Percentiles rank a stretch among this genome's conserved stretches.
Evolutionary conservation across 805 yeast species (phyloP).

Genomic region (Yamadazyma nakazawae): DNA sequence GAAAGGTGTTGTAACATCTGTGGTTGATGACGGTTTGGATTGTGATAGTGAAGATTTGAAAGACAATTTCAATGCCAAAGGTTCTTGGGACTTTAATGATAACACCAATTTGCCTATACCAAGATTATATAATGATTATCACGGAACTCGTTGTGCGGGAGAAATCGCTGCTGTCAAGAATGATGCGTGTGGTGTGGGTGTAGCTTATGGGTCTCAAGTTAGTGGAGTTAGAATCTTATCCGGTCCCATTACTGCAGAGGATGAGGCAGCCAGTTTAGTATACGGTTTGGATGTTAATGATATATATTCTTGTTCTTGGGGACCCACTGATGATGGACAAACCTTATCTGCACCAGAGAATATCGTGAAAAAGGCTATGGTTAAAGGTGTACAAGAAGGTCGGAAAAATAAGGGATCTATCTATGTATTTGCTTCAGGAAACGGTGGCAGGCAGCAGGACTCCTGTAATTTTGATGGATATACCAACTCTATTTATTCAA

Average conservation of each 20-base stretch:
- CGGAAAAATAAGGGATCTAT: slow-evolving; percentile 77
- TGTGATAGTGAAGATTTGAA: slow-evolving; percentile 70
- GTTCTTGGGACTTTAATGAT: slow-evolving; percentile 93
- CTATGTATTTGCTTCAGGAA: slow-evolving; percentile 95
- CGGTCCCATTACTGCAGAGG: slow-evolving; percentile 74
- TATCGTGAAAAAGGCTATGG: slow-evolving; percentile 74
- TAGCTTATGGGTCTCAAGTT: slow-evolving; percentile 83
- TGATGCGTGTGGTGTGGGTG: slow-evolving; percentile 92
- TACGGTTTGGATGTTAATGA: slow-evolving; percentile 82
- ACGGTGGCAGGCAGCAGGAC: slow-evolving; percentile 81
- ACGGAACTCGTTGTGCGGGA: slow-evolving; percentile 98
- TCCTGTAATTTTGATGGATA: slow-evolving; percentile 97
- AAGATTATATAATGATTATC: slow-evolving; percentile 74
- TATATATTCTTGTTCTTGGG: slow-evolving; percentile 98
- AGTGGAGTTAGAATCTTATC: slow-evolving; percentile 88
- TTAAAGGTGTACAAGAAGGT: slow-evolving; percentile 84
- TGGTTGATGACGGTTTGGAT: slow-evolving; percentile 94
- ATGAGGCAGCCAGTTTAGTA: slow-evolving; percentile 86
- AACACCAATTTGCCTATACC: slow-evolving; percentile 77
- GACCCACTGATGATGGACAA: slow-evolving; percentile 90
- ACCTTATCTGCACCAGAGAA: slow-evolving; percentile 82
- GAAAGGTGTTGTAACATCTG: slow-evolving; percentile 74
- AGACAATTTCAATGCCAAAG: slow-evolving; percentile 65
- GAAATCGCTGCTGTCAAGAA: slow-evolving; percentile 91
- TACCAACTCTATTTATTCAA: slow-evolving; percentile 91